Base-by-base conservation (phyloP, 306 rosid genomes). In the Quercus ilex region DNA sequence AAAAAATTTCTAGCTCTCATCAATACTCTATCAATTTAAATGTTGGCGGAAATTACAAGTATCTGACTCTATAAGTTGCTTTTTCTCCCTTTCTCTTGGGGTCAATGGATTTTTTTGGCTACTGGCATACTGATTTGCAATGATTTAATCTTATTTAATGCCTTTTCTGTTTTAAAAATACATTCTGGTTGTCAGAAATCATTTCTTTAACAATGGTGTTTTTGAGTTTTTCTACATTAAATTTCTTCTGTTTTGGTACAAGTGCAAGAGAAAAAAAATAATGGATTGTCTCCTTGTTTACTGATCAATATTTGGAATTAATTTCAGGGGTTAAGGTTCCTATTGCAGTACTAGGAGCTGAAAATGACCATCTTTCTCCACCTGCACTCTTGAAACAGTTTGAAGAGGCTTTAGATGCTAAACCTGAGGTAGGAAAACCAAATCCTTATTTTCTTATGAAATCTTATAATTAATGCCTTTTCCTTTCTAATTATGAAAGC, bases 371-470 rank as follows among this genome's bases (percentile, higher is more conserved):
- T 0, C 0, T 62, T 9, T 79, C 85, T 62, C 97, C 92, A 58
- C 88, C 91, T 0, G 83, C 84, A 71, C 92, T 92, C 51, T 8
- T 91, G 60, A 85, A 86, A 70, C 88, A 92, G 82, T 88, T 91
- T 81, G 92, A 91, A 74, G 83, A 86, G 75, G 83, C 73, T 76
- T 77, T 92, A 31, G n/a, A 52, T 84, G 80, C 88, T 69, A 91
- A 82, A 80, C 56, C 91, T 33, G 89, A 81, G 92, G 93, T 90
- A 52, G 35, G 68, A 69, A 73, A 56, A 71, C 19, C 25, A 19
- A 33, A 14, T 28, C 41, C 69, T 33, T 15, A 3, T 63, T 71
- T 25, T 38, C 12, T n/a, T 3, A 21, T 51, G 21, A 49, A 10
- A 49, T 13, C 53, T 49, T 49, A 70, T 26, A 72, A 56, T 13